Conservation (phyloP, 805 yeast genomes). For the Candida sonorensis region DNA sequence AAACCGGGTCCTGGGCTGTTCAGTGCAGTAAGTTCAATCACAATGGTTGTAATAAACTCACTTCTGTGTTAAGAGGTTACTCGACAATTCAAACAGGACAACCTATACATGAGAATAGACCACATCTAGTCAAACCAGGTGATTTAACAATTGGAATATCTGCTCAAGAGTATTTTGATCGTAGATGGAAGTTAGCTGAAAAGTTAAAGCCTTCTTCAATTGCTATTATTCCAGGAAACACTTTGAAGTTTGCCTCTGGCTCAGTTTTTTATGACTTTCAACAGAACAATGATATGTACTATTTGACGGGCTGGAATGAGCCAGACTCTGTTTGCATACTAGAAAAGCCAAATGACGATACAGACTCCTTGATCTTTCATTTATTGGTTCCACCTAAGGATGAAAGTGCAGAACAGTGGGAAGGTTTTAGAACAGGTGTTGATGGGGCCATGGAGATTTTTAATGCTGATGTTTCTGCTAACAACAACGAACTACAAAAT, state of each 20-base stretch:
- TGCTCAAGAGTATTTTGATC: conserved; percentile 70
- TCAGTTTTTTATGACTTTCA: conserved; percentile 89
- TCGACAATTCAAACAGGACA: conserved; percentile 53
- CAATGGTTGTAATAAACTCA: too few species aligned
- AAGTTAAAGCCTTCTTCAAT: conserved; percentile 55
- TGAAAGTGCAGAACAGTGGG: conserved; percentile 81
- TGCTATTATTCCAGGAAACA: conserved; percentile 69
- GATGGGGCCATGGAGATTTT: conserved; percentile 77
- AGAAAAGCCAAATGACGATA: conserved; percentile 50
- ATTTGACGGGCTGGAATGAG: conserved; percentile 88
- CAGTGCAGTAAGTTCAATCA: not conserved
- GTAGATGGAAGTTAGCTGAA: conserved; percentile 56
- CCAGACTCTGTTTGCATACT: conserved; percentile 69
- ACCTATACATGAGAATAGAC: conserved; percentile 81
- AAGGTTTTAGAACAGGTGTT: conserved; percentile 85
- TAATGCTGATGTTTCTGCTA: conserved; percentile 74
- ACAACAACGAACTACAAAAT: conserved; percentile 35
- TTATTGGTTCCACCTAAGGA: conserved; percentile 85
- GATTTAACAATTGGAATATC: conserved; percentile 84
- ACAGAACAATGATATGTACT: conserved; percentile 83
- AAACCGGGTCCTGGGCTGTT: too few species aligned
- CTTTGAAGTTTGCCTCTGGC: conserved; percentile 76
- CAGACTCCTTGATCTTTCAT: conserved; percentile 55
- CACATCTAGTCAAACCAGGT: conserved; percentile 65
- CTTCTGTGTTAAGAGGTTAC: too few species aligned